A percentile compares a stretch with the other conserved stretches of the same genome.
phyloP scores from a whole-genome alignment of 2,329 filamentous ascomycete genomes.

The Podosphaera fusca region DNA sequence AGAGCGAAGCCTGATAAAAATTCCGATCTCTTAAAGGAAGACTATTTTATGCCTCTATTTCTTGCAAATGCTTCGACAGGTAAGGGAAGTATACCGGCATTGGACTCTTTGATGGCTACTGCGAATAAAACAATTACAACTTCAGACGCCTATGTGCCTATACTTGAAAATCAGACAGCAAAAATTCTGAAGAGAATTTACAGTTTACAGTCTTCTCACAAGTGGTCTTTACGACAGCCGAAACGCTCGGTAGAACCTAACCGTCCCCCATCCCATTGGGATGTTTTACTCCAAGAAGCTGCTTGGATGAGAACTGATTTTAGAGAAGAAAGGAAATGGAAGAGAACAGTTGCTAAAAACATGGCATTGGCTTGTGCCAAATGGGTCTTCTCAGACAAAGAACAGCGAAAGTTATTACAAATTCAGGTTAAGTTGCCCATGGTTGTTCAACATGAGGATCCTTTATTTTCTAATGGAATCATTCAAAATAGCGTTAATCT shows the following conservation, averaged over 20 bases:
- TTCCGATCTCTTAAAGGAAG: conserved; percentile 20
- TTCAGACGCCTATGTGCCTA: conserved; percentile 57
- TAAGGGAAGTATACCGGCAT: conserved; percentile 37
- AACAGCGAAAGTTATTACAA: conserved; percentile 44
- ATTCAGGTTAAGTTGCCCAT: conserved; percentile 32
- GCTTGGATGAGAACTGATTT: conserved; percentile 98
- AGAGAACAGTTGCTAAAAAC: conserved; percentile 55
- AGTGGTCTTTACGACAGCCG: conserved; percentile 80
- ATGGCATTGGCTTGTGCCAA: conserved; percentile 66
- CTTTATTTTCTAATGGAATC: conserved; percentile 14
- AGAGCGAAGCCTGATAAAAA: conserved; percentile 2
- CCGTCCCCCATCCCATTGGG: conserved; percentile 57
- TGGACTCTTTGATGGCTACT: conserved; percentile 52
- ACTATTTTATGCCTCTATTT: conserved; percentile 41
- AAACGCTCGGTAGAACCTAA: conserved; percentile 65
- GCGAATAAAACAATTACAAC: conserved; percentile 83
- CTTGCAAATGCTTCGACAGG: conserved; percentile 31
- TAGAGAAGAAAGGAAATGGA: conserved; percentile 84
- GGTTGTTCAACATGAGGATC: conserved; percentile 13
- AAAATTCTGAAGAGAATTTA: conserved; percentile 72
- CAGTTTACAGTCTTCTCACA: conserved; percentile 68
- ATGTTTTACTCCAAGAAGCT: conserved; percentile 71
- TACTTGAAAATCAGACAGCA: conserved; percentile 71
- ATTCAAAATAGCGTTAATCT: conserved; percentile 20
- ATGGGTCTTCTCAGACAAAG: conserved; percentile 43